Base-by-base conservation (phyloP, 345 rosid species). In the Kernera saxatilis region DNA sequence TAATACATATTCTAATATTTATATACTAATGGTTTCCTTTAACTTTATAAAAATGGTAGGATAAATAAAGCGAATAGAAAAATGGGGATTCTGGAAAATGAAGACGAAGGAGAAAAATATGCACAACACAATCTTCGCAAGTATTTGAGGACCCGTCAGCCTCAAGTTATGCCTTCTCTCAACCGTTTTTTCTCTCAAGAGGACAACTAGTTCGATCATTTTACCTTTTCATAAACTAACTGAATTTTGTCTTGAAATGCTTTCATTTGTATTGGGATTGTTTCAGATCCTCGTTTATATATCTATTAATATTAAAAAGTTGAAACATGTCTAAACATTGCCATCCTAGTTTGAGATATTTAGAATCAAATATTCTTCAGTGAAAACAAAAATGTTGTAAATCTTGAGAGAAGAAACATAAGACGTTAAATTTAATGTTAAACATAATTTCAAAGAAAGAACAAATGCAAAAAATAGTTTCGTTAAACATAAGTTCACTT, bases 111-210 rank as follows among this genome's bases (percentile, higher is more conserved):
- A 19, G 89, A 76, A 73, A 84, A 64, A 55, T 89, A 89, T 44
- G 81, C 84, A 1, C 84, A 89, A 60, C 98, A 92, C 68, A 68
- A 78, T 10, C 78, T 89, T 5, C 86, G 96, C 26, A 87, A 74
- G 70, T 89, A 84, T 82, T 84, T 89, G 6, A 77, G 88, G 9
- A 86, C 87, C 5, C 89, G 89, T 10, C 82, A 80, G 2, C 94
- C 98, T 0, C 80, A 92, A 80, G 26, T 92, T 74, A 86, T 92
- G 91, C 96, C 98, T 36, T 1, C 91, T 54, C 57, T 92, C 78
- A 92, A 92, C 63, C 78, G 66, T 45, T 87, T 89, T 81, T 92
- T 92, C 87, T 77, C 97, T 56, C 23, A 68, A 33, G 75, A 80
- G 13, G 30, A 36, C 44, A 40, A 62, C 3, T 70, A 37, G 48